phyloP scores from a whole-genome alignment of 2,329 filamentous ascomycete species.

The Hymenotorrendiella dingleyae region DNA sequence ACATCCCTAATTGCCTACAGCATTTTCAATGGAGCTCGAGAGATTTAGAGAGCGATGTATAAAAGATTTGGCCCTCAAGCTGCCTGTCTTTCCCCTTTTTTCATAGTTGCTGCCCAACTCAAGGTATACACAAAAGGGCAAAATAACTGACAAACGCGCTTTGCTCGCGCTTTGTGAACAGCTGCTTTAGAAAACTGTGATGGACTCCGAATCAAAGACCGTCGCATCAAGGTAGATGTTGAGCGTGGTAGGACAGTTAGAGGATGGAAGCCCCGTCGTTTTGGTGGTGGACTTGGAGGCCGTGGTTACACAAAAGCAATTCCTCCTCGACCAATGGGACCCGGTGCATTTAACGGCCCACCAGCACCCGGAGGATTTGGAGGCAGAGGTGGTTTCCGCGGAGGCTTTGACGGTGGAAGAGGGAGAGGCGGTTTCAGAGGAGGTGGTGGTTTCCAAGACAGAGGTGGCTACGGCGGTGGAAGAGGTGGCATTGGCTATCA shows the following conservation, averaged over 20 bases:
- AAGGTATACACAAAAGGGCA: slow-evolving; percentile 49
- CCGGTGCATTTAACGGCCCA: slow-evolving; percentile 49
- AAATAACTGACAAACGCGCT: slow-evolving; percentile 63
- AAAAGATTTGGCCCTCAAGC: slow-evolving; percentile 37
- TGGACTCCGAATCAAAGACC: slow-evolving; percentile 87
- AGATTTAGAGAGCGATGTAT: slow-evolving; percentile 32
- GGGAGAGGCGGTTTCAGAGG: slow-evolving; percentile 47
- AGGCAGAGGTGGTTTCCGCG: slow-evolving; percentile 28
- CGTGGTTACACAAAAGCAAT: slow-evolving; percentile 85
- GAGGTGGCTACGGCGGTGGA: slow-evolving; percentile 27
- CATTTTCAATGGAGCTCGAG: slow-evolving; percentile 16
- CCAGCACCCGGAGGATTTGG: slow-evolving; percentile 42
- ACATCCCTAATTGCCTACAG: slow-evolving; percentile 35
- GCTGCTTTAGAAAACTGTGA: slow-evolving; percentile 84
- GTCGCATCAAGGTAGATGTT: slow-evolving; percentile 89
- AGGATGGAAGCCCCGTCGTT: slow-evolving; percentile 85
- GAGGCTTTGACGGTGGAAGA: slow-evolving; percentile 32
- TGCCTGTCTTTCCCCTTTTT: slow-evolving; percentile 33
- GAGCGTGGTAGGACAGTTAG: slow-evolving; percentile 92
- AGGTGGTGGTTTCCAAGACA: slow-evolving; percentile 25
- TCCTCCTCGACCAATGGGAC: slow-evolving; percentile 64
- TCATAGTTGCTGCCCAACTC: slow-evolving; percentile 21
- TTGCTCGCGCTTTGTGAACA: slow-evolving; percentile 55
- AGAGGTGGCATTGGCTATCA: slow-evolving; percentile 31
- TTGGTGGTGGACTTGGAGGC: slow-evolving; percentile 87